Evolutionary conservation across 352 stramenopile species (phyloP), one percentile per base, ranked within the genome.

Genomic region (Phytophthora tentaculata): DNA sequence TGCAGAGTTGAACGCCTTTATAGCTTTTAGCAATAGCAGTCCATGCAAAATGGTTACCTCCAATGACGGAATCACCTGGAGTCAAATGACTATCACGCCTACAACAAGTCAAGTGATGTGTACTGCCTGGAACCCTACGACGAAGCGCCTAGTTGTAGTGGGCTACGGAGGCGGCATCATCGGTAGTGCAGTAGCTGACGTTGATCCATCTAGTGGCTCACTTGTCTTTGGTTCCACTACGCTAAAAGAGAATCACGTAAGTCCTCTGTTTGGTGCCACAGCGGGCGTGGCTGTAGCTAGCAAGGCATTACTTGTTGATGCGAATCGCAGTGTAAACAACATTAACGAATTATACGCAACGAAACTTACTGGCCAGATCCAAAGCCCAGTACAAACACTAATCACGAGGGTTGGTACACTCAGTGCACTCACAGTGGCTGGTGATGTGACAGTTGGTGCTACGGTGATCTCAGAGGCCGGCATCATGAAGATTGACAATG

Each of bases 401-500:
- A 20, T 47, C 13, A 47, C 39, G 17, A 47, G 39, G 5, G 9
- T 23, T 20, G 39, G 39, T 20, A 47, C 39, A 20, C 39, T 47
- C 6, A 17, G 2, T 17, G 7, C 39, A 20, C 39, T 47, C n/a
- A 17, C 39, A 7, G 39, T 45, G 16, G 16, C 39, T 20, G 39
- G 39, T 7, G 39, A 47, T 22, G 39, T 47, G 17, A 47, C 39
- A 22, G 17, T 47, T 8, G 39, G 16, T 7, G 17, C 39, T 20
- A 47, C 39, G 3, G 39, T 45, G 14, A 45, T 45, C 39, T 45
- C 39, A 14, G 39, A 47, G 39, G 39, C n/a, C n/a, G n/a, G n/a
- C n/a, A n/a, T n/a, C n/a, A n/a, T n/a, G 39, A 47, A 47, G 39
- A 47, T 47, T 47, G 39, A 47, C 39, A 20, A 19, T 20, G 39